Base-by-base conservation (phyloP, 2,329 filamentous ascomycete species). In the Ascochyta viciae-villosae region DNA sequence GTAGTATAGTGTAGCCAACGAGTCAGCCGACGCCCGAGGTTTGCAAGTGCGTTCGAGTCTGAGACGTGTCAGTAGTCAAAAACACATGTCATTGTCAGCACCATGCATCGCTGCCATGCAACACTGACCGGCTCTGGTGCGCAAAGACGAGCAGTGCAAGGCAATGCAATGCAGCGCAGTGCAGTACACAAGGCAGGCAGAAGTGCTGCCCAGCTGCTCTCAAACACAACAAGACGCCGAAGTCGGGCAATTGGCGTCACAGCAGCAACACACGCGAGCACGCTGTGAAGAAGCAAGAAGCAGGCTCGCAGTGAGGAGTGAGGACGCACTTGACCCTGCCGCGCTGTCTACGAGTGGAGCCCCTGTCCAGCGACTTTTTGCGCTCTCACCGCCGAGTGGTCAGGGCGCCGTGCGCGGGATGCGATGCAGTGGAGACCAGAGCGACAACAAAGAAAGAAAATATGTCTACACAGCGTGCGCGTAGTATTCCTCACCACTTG, bases 241-340 rank as follows among this genome's bases (percentile, higher is more conserved):
- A 34, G 24, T 22, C 48, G 44, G 41, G 52, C 60, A 63, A 61
- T 57, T 55, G 54, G 50, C 52, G 57, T 52, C 37, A 49, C 60
- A 56, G 48, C 50, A 59, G 50, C 50, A 31, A 9, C 27, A 29
- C 27, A 51, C 46, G 29, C 45, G 49, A 43, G 42, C 57, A 54
- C 48, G 35, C 54, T 50, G 45, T 50, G 48, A 51, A 50, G 49
- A 53, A 47, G 44, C 37, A 50, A 49, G 54, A 52, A 48, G 44
- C 26, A 50, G 44, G 35, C 44, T 35, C 33, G 49, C 45, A 46
- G 50, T 19, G 38, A 33, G 38, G 29, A 38, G 37, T 13, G n/a
- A 13, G 37, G 44, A 53, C 54, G 49, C 37, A 43, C 53, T 57
- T 23, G 49, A 57, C 48, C 48, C 48, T 57, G 39, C 39, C 12